A percentile compares a stretch with the other conserved stretches of the same genome.
These are phyloP conservation scores for Echria macrotheca DNA, from an alignment of 495 filamentous ascomycete species.

Conservation along the genomic window DNA sequence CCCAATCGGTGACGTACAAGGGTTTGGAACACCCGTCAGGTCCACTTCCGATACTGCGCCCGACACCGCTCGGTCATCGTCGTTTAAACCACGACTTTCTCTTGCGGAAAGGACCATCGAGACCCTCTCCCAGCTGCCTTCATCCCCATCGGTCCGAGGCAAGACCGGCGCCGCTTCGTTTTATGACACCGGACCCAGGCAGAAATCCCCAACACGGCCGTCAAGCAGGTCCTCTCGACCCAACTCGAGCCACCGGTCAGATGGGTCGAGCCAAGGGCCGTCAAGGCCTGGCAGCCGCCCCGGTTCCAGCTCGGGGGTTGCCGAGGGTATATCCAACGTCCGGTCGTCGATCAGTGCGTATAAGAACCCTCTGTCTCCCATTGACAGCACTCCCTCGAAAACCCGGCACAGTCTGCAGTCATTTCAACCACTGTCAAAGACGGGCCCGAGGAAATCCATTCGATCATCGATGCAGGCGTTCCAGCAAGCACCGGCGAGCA, in stretches of 20 bases:
- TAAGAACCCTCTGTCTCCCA: slow-evolving; percentile 32
- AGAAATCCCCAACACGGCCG: slow-evolving; percentile 30
- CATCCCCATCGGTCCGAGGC: slow-evolving; percentile 40
- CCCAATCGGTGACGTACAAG: neutral
- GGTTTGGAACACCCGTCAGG: neutral
- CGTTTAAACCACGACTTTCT: slow-evolving; percentile 31
- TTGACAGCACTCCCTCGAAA: slow-evolving; percentile 30
- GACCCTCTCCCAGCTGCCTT: slow-evolving; percentile 41
- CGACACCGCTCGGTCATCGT: slow-evolving; percentile 11
- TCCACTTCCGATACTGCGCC: slow-evolving; percentile 5
- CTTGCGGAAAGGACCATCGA: slow-evolving; percentile 46
- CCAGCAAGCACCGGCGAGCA: slow-evolving; percentile 18
- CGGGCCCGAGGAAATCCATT: slow-evolving; percentile 3
- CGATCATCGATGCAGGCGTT: slow-evolving; percentile 15
- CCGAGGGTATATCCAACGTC: slow-evolving; percentile 25
- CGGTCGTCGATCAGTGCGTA: slow-evolving; percentile 29
- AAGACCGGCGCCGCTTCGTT: slow-evolving; percentile 29
- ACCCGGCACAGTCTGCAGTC: slow-evolving; percentile 24
- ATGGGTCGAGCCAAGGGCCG: slow-evolving; percentile 27
- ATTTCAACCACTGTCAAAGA: slow-evolving; percentile 16
- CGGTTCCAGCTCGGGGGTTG: slow-evolving; percentile 34
- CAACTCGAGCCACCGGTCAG: slow-evolving; percentile 42
- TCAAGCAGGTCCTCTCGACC: slow-evolving; percentile 35
- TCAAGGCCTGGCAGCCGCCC: slow-evolving; percentile 34
- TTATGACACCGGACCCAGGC: slow-evolving; percentile 25